Base-by-base conservation (phyloP, 2,329 filamentous ascomycete species). In the Pseudogymnoascus sp. region DNA sequence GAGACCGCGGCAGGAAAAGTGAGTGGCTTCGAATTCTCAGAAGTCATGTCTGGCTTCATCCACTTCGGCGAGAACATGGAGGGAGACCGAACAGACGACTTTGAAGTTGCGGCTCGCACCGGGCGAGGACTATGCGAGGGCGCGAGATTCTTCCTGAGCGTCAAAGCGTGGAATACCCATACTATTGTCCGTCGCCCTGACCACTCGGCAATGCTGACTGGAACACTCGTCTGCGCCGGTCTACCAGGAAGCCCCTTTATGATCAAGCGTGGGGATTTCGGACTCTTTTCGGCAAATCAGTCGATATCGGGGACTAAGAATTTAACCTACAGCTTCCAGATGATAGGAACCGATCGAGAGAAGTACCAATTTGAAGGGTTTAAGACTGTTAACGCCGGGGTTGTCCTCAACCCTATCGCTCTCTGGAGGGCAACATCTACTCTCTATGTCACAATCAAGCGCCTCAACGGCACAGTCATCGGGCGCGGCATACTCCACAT, bases 361-460 rank as follows among this genome's bases (percentile, higher is more conserved):
- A 76, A 75, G 60, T 79, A 85, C 54, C 81, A 83, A 65, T 85
- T 89, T 70, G 79, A 85, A 66, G 86, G 85, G 0, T 85, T 82
- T 74, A 88, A 88, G 73, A 77, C 84, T 1, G 79, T 88, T 45
- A 82, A 87, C 72, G 81, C 85, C 3, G 83, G 82, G 0, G 82
- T 85, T 0, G 83, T 85, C 1, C 76, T 88, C 36, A 80, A 81
- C 1, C 80, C 82, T 1, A 68, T 77, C 43, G 78, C 81, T 66
- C 84, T 89, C 65, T 88, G 85, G 86, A 77, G 77, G 60, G 82
- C 85, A 1, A 86, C 85, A 0, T 85, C 80, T 19, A 87, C 84
- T 0, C 77, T 89, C 0, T 87, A 85, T 66, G 84, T 86, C 54
- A 85, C 81, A 1, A 79, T 88, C 64, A 83, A 82, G 0, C 68